These are phyloP conservation scores for Penicillium paxilli DNA, from an alignment of 495 filamentous ascomycete genomes.

Conservation along the genomic window DNA sequence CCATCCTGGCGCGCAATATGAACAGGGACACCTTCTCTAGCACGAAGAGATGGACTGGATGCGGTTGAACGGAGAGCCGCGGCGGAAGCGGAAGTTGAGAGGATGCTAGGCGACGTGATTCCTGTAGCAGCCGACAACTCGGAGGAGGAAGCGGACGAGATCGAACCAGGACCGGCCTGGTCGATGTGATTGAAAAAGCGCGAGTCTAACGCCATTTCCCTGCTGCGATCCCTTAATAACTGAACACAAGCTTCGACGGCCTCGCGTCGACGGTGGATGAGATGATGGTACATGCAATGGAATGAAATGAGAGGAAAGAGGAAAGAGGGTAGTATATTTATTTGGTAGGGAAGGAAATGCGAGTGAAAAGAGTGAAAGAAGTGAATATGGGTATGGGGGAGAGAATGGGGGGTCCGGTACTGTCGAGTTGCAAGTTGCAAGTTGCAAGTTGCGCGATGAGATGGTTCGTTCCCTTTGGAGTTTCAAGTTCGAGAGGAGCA, in stretches of 20 bases:
- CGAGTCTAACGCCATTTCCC: constrained; percentile 59
- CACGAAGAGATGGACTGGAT: constrained; percentile 67
- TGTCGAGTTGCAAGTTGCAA: constrained; percentile 17
- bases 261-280: constrained; percentile 45
- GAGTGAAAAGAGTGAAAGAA: constrained; percentile 7
- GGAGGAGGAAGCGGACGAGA: constrained; percentile 60
- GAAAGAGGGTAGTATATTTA: background rate
- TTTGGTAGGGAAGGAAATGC: background rate
- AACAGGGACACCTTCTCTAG: constrained; percentile 63
- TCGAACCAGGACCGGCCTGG: constrained; percentile 41
- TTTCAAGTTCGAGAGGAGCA: constrained; percentile 11
- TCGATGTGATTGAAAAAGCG: constrained; percentile 54
- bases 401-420: constrained; percentile 22
- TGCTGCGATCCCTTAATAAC: constrained; percentile 46
- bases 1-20: constrained; percentile 30
- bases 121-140: constrained; percentile 53
- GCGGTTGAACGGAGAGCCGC: constrained; percentile 49
- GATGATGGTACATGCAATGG: constrained; percentile 45
- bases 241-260: constrained; percentile 45
- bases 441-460: too few relatives aligned
- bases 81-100: constrained; percentile 63
- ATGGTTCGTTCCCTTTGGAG: constrained; percentile 17
- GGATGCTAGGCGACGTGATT: constrained; percentile 45
- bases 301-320: constrained; percentile 1
- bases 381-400: background rate